phyloP scores from a whole-genome alignment of 129 eudicot genomes.

The Ambrosia trifida region DNA sequence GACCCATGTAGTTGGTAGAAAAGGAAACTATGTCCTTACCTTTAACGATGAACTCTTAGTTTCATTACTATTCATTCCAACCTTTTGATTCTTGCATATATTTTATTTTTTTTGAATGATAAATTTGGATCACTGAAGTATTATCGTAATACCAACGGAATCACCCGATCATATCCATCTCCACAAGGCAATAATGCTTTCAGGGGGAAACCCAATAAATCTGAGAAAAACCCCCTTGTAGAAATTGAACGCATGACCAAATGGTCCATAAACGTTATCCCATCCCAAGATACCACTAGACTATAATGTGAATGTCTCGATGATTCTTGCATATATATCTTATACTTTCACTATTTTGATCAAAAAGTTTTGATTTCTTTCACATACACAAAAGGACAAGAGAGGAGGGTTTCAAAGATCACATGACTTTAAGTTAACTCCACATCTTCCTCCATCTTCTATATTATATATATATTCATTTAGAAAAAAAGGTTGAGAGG shows the following conservation, averaged over 20 bases:
- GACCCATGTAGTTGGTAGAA: background rate
- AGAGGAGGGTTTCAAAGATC: constrained; percentile 32
- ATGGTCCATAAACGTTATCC: no score
- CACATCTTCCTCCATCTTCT: constrained; percentile 52
- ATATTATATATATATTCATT: constrained; percentile 22
- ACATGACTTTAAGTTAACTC: constrained; percentile 80
- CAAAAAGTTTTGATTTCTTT: background rate
- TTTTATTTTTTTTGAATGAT: background rate
- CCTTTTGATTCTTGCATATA: background rate
- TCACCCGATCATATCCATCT: no score
- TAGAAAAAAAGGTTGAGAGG: constrained; percentile 19
- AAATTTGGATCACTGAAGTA: no score
- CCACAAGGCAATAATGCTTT: no score
- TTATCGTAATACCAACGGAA: no score
- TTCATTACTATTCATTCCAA: background rate
- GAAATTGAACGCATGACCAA: no score
- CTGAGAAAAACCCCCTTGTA: no score
- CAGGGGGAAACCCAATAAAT: no score
- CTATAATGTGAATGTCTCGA: no score
- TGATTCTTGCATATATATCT: background rate
- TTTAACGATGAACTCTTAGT: background rate
- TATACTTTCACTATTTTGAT: background rate
- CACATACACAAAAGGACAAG: constrained; percentile 27
- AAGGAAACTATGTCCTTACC: background rate
- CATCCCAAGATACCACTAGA: no score